Conservation (phyloP, 2,329 filamentous ascomycete genomes). For the Paecilomyces dactylethromorphus region DNA sequence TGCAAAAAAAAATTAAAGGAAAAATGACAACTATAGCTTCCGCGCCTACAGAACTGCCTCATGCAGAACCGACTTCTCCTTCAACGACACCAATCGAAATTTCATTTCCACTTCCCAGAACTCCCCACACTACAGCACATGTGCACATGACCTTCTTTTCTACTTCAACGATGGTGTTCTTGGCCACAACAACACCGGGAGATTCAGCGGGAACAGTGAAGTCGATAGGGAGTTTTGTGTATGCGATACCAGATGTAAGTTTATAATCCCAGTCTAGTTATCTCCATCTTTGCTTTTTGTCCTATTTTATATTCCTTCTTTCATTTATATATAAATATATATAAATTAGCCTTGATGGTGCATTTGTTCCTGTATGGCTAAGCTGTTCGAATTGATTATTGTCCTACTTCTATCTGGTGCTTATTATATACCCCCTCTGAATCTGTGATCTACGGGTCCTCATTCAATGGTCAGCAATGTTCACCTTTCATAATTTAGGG, state of each 20-base stretch:
- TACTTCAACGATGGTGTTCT: constrained; percentile 50
- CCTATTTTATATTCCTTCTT: constrained; percentile 6
- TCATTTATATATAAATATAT: no score
- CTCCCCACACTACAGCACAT: constrained; percentile 52
- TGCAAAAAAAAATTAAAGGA: neutral
- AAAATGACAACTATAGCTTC: constrained; percentile 9
- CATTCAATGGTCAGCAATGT: neutral
- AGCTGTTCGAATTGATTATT: no score
- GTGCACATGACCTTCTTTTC: constrained; percentile 51
- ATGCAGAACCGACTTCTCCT: constrained; percentile 15
- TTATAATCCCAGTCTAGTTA: neutral
- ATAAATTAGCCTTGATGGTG: no score
- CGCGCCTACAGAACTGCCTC: constrained; percentile 5
- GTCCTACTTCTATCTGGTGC: no score
- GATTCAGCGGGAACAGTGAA: constrained; percentile 33
- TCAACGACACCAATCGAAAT: constrained; percentile 45
- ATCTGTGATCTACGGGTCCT: no score
- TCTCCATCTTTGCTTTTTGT: neutral
- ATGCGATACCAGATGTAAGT: constrained; percentile 81
- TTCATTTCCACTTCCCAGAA: constrained; percentile 51
- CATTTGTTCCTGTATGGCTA: neutral
- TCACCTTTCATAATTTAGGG: neutral
- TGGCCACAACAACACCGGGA: constrained; percentile 48
- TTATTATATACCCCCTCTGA: no score
- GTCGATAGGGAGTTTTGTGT: constrained; percentile 82